Evolutionary conservation across 176 grass and related monocot genomes (phyloP), one percentile per base, ranked within the genome.

Genomic region (Bolboschoenus planiculmis): DNA sequence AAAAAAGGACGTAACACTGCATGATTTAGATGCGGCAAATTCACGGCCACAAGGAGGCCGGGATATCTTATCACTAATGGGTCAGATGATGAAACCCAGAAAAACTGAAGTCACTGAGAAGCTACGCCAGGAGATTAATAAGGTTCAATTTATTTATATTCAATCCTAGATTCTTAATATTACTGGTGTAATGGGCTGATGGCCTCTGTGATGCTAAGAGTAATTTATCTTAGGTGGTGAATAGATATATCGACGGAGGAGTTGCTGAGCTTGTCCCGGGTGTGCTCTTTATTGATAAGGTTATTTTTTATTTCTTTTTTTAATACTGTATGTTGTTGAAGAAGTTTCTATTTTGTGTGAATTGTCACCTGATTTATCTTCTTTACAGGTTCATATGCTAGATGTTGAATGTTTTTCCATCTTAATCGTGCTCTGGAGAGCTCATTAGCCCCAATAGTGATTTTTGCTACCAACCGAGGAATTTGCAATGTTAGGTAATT

Each of bases 51-150:
- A 98, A 91, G 92, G 96, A 82, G 96, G 92, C 10, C 96, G 93
- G 80, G 96, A 98, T 86, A 98, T 98, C 85, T 86, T 93, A 63
- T 98, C 92, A 31, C 89, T 98, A 74, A 98, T 98, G 92, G 96
- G 96, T 0, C 92, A 93, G 80, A 98, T 99, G 91, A 99, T 98
- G 92, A 98, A 91, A 26, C 87, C 96, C 65, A 78, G 90, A 20
- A 98, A 98, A 83, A 98, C 92, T 91, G 96, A 98, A 84, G 91
- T 98, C 74, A 95, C 92, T 4, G 96, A 93, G 55, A 98, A 98
- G 83, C 87, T 98, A 43, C 86, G 96, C 18, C 90, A 95, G 85
- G 90, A 98, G 82, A 98, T 98, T 39, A 98, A 98, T 67, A 95
- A 95, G 90, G 96, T 98, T 85, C 34, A 30, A 16, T 18, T 83